Evolutionary conservation across 805 yeast genomes (phyloP).

Genomic region (Kodamaea kaohsiungensis): DNA sequence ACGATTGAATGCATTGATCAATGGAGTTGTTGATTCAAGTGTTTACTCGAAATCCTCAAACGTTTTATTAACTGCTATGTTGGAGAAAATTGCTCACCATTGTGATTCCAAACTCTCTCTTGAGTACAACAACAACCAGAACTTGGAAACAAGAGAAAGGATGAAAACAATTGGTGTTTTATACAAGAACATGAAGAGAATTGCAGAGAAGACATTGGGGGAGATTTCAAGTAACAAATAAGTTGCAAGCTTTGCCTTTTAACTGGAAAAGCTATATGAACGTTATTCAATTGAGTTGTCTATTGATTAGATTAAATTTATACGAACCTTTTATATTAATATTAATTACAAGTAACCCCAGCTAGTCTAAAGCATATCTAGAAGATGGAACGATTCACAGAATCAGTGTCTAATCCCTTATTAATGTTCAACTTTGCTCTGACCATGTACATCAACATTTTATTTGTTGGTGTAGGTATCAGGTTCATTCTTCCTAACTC

Average conservation of each 20-base stretch:
- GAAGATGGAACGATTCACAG: not conserved
- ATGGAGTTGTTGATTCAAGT: conserved; percentile 52
- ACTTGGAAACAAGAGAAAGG: conserved; percentile 16
- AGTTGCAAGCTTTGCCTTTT: no score
- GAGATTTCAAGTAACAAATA: not conserved
- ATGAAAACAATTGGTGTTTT: conserved; percentile 23
- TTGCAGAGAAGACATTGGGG: conserved; percentile 18
- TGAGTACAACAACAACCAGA: conserved; percentile 19
- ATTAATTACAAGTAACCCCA: not conserved
- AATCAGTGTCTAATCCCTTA: conserved; percentile 24
- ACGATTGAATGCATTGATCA: conserved; percentile 37
- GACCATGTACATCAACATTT: conserved; percentile 47
- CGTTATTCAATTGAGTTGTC: not conserved
- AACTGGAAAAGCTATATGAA: not conserved
- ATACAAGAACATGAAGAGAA: conserved; percentile 25
- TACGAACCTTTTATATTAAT: not conserved
- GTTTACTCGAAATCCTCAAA: conserved; percentile 27
- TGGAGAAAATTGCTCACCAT: conserved; percentile 27
- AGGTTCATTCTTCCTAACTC: conserved; percentile 50
- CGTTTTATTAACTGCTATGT: conserved; percentile 31
- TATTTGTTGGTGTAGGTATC: conserved; percentile 48
- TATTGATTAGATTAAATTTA: not conserved
- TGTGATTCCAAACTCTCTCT: conserved; percentile 20
- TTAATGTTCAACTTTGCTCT: conserved; percentile 36
- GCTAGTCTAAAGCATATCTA: not conserved